These are phyloP conservation scores for Eimeria acervulina DNA, from an alignment of 169 alveolate species.

Conservation along the genomic window DNA sequence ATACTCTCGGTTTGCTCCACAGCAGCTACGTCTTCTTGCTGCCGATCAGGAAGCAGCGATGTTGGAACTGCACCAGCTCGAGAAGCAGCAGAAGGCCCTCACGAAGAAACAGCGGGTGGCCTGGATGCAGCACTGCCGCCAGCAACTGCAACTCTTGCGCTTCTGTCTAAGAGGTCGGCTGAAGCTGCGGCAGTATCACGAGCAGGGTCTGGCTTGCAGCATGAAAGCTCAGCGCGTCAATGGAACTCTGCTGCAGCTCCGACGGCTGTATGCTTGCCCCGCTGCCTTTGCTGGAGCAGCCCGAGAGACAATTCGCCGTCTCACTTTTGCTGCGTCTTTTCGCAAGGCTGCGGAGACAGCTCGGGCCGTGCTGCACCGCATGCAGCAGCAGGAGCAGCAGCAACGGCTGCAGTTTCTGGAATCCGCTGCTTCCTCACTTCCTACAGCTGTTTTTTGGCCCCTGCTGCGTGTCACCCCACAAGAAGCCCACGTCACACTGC, in stretches of 20 bases:
- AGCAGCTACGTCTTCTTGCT: constrained; percentile 60
- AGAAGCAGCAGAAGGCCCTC: constrained; percentile 48
- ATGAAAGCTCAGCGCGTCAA: constrained; percentile 50
- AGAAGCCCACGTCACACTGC: constrained; percentile 12
- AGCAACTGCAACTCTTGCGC: constrained; percentile 25
- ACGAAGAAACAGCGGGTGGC: constrained; percentile 33
- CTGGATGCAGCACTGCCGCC: constrained; percentile 35
- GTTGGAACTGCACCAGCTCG: constrained; percentile 43
- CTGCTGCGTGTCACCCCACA: constrained; percentile 46
- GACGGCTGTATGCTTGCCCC: constrained; percentile 59
- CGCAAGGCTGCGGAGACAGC: constrained; percentile 73
- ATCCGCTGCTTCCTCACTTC: constrained; percentile 57
- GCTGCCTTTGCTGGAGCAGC: constrained; percentile 73
- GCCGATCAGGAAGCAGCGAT: constrained; percentile 58
- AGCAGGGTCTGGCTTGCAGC: constrained; percentile 56
- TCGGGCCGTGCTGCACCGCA: constrained; percentile 66
- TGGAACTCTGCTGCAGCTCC: constrained; percentile 60
- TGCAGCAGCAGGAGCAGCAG: constrained; percentile 79
- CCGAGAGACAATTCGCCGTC: constrained; percentile 38
- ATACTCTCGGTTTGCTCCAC: constrained; percentile 38
- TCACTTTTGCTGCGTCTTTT: constrained; percentile 15
- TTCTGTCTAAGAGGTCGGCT: constrained; percentile 17
- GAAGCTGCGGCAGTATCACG: constrained; percentile 69
- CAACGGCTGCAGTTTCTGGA: constrained; percentile 55
- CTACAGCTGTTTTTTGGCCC: constrained; percentile 68